Conservation (phyloP, 768 basidiomycete species). For the Fistulinella prunicolor region DNA sequence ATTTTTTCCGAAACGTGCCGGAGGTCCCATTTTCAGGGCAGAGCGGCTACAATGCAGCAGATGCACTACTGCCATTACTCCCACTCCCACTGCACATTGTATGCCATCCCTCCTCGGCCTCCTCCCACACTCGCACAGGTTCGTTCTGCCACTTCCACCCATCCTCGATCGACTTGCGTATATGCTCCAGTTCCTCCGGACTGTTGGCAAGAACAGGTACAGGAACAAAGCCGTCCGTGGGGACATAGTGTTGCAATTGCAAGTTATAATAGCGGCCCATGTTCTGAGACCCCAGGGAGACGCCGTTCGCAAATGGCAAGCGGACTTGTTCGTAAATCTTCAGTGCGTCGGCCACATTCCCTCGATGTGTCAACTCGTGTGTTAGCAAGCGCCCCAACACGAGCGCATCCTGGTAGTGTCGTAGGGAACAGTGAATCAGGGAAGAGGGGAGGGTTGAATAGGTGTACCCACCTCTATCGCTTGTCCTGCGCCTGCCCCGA, state of each 20-base stretch:
- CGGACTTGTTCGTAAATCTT: conserved; percentile 33
- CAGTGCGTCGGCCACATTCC: conserved; percentile 28
- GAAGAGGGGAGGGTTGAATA: neutral
- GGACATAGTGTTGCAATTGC: conserved; percentile 7
- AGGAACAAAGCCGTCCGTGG: neutral
- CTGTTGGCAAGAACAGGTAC: neutral
- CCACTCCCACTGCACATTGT: neutral
- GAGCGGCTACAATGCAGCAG: too few relatives aligned
- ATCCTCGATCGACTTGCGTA: conserved; percentile 13
- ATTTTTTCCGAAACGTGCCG: too few relatives aligned
- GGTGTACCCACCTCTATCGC: conserved; percentile 42
- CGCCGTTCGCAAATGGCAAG: conserved; percentile 26
- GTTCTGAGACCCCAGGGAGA: conserved; percentile 18
- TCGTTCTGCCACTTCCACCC: conserved; percentile 20
- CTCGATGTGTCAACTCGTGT: conserved; percentile 17
- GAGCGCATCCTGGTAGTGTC: conserved; percentile 27
- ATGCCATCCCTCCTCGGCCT: conserved; percentile 12
- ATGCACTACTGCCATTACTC: too few relatives aligned
- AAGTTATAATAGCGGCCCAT: conserved; percentile 21
- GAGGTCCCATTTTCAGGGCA: too few relatives aligned
- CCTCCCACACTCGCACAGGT: conserved; percentile 6
- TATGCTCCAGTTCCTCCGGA: conserved; percentile 7
- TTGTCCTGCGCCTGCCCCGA: conserved; percentile 49
- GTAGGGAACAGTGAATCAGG: neutral
- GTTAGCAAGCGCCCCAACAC: conserved; percentile 30